Percentiles rank a stretch among this genome's conserved stretches.
These are phyloP conservation scores for Simmondsia chinensis DNA, from an alignment of 148 eudicot species.

Conservation along the genomic window DNA sequence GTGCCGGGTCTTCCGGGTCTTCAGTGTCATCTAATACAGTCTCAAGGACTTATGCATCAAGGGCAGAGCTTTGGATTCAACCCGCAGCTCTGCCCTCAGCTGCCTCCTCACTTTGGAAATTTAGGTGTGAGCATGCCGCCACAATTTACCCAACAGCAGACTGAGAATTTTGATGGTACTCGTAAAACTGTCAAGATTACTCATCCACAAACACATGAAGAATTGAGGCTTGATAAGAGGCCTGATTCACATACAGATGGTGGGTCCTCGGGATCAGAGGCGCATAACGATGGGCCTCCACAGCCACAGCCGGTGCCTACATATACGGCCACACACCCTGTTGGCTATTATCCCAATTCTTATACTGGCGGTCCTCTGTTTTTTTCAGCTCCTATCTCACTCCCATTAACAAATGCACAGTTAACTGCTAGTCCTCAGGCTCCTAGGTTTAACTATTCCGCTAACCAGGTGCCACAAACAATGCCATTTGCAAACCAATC, in stretches of 20 bases:
- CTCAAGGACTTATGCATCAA: conserved; percentile 79
- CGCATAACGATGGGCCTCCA: conserved; percentile 38
- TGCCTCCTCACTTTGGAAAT: conserved; percentile 53
- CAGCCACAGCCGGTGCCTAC: conserved; percentile 54
- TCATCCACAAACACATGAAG: conserved; percentile 89
- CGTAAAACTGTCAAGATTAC: conserved; percentile 85
- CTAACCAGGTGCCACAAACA: conserved; percentile 28
- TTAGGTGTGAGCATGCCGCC: conserved; percentile 50
- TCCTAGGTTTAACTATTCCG: conserved; percentile 44
- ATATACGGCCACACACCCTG: conserved; percentile 35
- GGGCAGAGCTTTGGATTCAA: conserved; percentile 51
- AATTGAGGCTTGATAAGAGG: conserved; percentile 64
- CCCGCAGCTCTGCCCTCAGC: conserved; percentile 51
- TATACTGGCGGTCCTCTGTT: conserved; percentile 27
- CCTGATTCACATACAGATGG: conserved; percentile 16
- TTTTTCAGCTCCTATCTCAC: conserved; percentile 34
- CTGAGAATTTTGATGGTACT: conserved; percentile 31
- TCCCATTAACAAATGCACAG: conserved; percentile 38
- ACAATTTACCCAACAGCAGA: conserved; percentile 48
- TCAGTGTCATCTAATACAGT: conserved; percentile 59
- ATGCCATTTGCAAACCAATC: conserved; percentile 19
- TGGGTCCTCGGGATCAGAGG: conserved; percentile 35
- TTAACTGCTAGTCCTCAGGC: conserved; percentile 45
- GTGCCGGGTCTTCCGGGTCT: conserved; percentile 51
- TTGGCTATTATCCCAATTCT: conserved; percentile 44